Percentiles rank a stretch among this genome's conserved stretches.
phyloP scores from a whole-genome alignment of 1,284 basidiomycete species.

The Phenoliferia sp. region DNA sequence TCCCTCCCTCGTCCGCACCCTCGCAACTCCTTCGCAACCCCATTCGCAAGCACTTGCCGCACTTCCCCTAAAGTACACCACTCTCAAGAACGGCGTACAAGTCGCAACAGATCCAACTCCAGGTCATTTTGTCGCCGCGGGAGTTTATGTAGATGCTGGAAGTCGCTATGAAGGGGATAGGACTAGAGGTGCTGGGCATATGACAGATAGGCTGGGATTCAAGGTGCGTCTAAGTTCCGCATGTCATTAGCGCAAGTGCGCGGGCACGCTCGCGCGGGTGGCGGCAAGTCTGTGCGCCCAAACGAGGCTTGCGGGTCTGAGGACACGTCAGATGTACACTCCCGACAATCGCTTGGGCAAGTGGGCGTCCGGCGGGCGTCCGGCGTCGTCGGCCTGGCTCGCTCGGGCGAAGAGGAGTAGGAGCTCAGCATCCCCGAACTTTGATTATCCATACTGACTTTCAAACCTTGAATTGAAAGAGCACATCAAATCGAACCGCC shows the following conservation, averaged over 20 bases:
- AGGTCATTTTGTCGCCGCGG: slow-evolving; percentile 90
- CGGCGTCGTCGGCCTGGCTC: no score
- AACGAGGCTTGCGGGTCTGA: not conserved
- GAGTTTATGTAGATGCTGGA: slow-evolving; percentile 90
- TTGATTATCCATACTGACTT: no score
- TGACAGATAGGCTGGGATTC: slow-evolving; percentile 92
- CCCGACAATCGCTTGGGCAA: not conserved
- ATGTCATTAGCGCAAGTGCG: no score
- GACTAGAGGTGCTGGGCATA: slow-evolving; percentile 80
- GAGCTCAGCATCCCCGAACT: not conserved
- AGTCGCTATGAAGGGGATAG: slow-evolving; percentile 79
- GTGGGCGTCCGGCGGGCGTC: no score
- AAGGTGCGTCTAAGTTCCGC: slow-evolving; percentile 57
- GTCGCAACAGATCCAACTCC: slow-evolving; percentile 88
- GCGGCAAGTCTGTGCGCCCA: no score
- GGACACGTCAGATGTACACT: not conserved
- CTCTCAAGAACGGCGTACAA: slow-evolving; percentile 82
- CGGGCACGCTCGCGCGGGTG: no score
- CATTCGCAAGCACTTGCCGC: not conserved
- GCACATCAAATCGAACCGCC: slow-evolving; percentile 48
- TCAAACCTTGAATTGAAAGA: no score
- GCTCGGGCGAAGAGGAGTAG: not conserved
- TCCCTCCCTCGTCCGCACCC: not conserved
- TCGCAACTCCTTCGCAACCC: not conserved
- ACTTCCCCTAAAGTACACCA: slow-evolving; percentile 54